phyloP scores from a whole-genome alignment of 1,284 basidiomycete genomes.

The Moesziomyces parantarcticus region DNA sequence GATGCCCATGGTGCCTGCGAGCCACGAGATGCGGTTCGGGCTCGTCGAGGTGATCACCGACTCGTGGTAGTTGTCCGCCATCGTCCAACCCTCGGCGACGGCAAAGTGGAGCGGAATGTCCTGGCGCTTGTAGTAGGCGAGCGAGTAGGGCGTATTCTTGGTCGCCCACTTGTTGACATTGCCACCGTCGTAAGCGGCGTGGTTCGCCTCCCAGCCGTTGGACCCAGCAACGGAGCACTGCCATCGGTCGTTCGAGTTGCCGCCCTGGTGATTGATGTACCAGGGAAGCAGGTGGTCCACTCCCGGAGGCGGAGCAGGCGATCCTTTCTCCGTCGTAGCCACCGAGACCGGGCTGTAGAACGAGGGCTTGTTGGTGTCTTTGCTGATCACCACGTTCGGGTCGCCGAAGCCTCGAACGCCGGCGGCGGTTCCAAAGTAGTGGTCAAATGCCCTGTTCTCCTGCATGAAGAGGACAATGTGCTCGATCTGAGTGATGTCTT shows the following conservation, averaged over 20 bases:
- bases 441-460: conserved; percentile 64
- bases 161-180: conserved; percentile 54
- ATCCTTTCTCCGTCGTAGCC: no score
- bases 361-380: conserved; percentile 45
- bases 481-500: conserved; percentile 25
- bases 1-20: conserved; percentile 35
- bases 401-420: conserved; percentile 62
- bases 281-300: conserved; percentile 53
- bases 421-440: conserved; percentile 60
- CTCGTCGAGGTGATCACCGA: conserved; percentile 51
- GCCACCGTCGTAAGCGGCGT: conserved; percentile 56
- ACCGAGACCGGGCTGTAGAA: conserved; percentile 43
- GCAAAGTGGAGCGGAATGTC: conserved; percentile 59
- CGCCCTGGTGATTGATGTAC: conserved; percentile 57
- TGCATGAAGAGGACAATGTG: conserved; percentile 60
- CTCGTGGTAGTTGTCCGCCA: conserved; percentile 60
- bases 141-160: conserved; percentile 54
- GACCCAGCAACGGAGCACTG: conserved; percentile 59
- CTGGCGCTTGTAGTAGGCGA: conserved; percentile 53
- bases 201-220: conserved; percentile 57
- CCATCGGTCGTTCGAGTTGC: conserved; percentile 42
- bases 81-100: conserved; percentile 52
- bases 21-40: conserved; percentile 53
- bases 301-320: conserved; percentile 7
- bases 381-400: conserved; percentile 55